Evolutionary conservation across 352 stramenopile species (phyloP), one percentile per base, ranked within the genome.

Genomic region (Pythium rishiriense): DNA sequence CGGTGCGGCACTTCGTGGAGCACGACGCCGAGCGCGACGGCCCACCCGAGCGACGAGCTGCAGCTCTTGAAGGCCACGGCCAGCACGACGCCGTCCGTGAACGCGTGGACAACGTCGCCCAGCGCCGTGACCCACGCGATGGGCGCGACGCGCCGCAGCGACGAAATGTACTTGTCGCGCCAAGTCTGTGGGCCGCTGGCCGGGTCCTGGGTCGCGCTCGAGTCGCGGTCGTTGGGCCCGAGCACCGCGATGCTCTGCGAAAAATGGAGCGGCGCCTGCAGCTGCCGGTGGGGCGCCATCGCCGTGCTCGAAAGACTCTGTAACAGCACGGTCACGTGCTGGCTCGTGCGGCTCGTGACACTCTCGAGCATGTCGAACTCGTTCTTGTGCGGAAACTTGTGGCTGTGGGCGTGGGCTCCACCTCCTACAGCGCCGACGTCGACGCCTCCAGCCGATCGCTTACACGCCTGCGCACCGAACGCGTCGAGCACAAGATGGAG

Each of bases 1-100:
- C 69, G 69, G 45, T 75, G 69, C 7, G 69, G 69, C 24, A 75
- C 66, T 53, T 75, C 69, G 49, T 75, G 69, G 15, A 75, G 64
- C 21, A 75, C 54, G 35, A 75, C 68, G 41, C 69, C 66, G 3
- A 75, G n/a, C 19, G 51, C 56, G 9, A 75, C 66, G 21, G 69
- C 66, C 69, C 69, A 75, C 25, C 69, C 69, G 5, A 72, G 49
- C 7, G 64, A 67, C 21, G 66, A 67, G 19, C 58, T 70, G 58
- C 69, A 72, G 50, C 64, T 72, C 26, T 70, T 62, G 62, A 75
- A 75, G 4, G 59, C 69, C 17, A 75, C 69, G 12, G 69, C 69
- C 3, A 75, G 58, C 48, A 75, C 64, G 52, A 75, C 66, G 17
- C 69, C 69, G 50, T 75, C 69, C 4, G 64, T 72, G 51, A 75